Percentiles rank a stretch among this genome's conserved stretches.
Evolutionary conservation across 2,329 filamentous ascomycete genomes (phyloP).

Genomic region (Cercospora nicotianae): DNA sequence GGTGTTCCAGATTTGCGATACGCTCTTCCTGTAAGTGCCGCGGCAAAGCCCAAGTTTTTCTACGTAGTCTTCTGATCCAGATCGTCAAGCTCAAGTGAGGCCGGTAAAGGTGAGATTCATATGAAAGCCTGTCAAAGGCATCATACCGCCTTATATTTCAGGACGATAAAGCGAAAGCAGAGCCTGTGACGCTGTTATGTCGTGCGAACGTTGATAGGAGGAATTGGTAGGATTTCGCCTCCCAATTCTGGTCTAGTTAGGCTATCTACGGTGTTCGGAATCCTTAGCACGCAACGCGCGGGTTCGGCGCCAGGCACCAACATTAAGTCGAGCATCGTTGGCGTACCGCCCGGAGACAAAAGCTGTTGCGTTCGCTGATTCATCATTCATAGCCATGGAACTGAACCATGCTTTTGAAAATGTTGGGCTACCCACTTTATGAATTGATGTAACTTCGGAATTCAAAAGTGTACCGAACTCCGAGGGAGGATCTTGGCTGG

Average conservation of each 20-base stretch:
- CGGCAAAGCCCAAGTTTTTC: neutral
- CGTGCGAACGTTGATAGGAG: neutral
- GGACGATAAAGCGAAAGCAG: neutral
- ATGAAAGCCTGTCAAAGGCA: neutral
- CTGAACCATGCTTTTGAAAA: neutral
- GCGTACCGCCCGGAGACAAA: neutral
- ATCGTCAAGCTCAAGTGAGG: neutral
- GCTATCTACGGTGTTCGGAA: neutral
- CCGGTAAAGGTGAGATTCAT: neutral
- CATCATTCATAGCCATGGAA: neutral
- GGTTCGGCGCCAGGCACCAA: neutral
- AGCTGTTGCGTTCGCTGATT: neutral
- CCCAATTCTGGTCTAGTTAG: neutral
- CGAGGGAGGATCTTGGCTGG: neutral
- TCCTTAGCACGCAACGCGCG: neutral
- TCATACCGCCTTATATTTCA: neutral
- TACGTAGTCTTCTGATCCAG: neutral
- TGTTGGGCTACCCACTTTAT: neutral
- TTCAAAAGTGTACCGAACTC: neutral
- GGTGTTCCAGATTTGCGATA: neutral
- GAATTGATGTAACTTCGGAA: neutral
- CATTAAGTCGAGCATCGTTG: neutral
- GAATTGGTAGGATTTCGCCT: constrained; percentile 1
- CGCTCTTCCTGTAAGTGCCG: neutral
- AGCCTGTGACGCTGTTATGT: neutral